Evolutionary conservation across 148 eudicot genomes (phyloP), one percentile per base, ranked within the genome.

Genomic region (Vaccinium vitisidaea): DNA sequence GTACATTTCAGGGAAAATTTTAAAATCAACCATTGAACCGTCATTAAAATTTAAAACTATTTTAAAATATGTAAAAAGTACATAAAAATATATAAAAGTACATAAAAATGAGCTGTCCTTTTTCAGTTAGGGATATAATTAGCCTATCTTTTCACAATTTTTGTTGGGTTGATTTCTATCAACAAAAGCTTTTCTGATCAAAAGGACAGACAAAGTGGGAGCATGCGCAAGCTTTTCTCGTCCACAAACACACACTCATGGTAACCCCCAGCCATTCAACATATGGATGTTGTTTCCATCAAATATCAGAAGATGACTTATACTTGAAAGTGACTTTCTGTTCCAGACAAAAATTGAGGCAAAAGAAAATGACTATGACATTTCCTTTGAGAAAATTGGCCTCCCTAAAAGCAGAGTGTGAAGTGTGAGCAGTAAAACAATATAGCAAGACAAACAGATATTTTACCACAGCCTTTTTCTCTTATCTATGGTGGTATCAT

Each of bases 151-250:
- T 67, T 53, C 54, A 69, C 77, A 36, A 65, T 10, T 43, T 43
- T 84, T 61, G 49, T 48, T 85, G 53, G 25, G 49, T 76, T 55
- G 80, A 85, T 55, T 54, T 80, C 80, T 3, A 80, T 12, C 52
- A 81, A 56, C 58, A n/a, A 69, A 56, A 73, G 30, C 80, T 59
- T 75, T 81, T 25, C 6, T 4, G 8, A 21, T 56, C 30, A 43
- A 71, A 71, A 80, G 75, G 80, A n/a, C 25, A 83, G 55, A 73
- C 50, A 73, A 39, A n/a, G n/a, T 25, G 75, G 80, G 53, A 71
- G 32, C 70, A 65, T 61, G 70, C 74, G 82, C 78, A 43, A 11
- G 74, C 32, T 48, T 80, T 80, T 55, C 54, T 58, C 61, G 54
- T 74, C 74, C 84, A 75, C 23, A 36, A 2, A 77, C 74, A 59